Conservation (phyloP, 441 rosid species). For the Erodium trifolium region DNA sequence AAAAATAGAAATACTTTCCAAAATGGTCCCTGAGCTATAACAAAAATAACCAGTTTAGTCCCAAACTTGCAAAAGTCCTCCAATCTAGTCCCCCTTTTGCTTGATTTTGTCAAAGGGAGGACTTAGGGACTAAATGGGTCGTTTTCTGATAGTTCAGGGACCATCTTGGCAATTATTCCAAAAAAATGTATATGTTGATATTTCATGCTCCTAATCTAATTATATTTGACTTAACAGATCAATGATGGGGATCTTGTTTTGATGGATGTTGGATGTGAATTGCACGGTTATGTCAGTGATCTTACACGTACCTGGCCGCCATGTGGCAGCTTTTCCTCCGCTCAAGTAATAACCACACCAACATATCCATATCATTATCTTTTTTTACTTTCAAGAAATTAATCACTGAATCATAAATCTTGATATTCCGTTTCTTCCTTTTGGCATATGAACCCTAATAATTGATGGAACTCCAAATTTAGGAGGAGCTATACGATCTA, state of each 20-base stretch:
- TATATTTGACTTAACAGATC: constrained; percentile 39
- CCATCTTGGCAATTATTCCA: background rate
- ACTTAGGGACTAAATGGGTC: background rate
- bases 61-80: background rate
- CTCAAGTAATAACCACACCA: constrained; percentile 39
- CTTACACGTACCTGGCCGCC: constrained; percentile 98
- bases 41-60: background rate
- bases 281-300: constrained; percentile 91
- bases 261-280: constrained; percentile 97
- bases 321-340: constrained; percentile 65
- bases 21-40: background rate
- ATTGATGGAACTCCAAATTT: constrained; percentile 16
- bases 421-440: too few relatives aligned
- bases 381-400: background rate
- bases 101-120: background rate
- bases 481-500: constrained; percentile 85
- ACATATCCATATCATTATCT: constrained; percentile 1
- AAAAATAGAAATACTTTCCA: background rate
- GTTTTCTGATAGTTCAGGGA: background rate
- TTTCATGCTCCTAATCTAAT: background rate
- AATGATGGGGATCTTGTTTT: constrained; percentile 76
- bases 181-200: background rate
- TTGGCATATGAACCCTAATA: too few relatives aligned
- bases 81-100: background rate
- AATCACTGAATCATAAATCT: too few relatives aligned